Conservation (phyloP, 1,284 basidiomycete genomes). For the Ceratobasidium sp. region DNA sequence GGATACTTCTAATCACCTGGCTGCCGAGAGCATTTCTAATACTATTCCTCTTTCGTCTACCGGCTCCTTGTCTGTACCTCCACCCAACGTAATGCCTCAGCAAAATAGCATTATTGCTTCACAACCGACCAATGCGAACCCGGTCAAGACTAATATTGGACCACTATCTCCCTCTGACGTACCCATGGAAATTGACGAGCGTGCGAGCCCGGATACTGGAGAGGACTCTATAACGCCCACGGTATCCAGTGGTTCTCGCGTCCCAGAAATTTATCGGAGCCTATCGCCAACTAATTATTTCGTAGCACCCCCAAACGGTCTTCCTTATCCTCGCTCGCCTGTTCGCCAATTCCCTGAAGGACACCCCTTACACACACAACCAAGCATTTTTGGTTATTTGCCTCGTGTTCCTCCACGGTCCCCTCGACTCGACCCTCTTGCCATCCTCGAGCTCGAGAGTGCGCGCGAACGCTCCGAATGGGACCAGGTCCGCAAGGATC, state of each 20-base stretch:
- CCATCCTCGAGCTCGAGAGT: neutral
- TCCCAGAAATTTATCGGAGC: conserved; percentile 7
- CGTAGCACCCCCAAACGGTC: conserved; percentile 3
- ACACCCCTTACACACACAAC: conserved; percentile 1
- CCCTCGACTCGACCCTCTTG: conserved; percentile 9
- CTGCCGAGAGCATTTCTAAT: neutral
- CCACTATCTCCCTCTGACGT: neutral
- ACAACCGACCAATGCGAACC: no score
- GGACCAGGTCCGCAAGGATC: conserved; percentile 15
- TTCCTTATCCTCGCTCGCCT: conserved; percentile 26
- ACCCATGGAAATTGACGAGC: conserved; percentile 16
- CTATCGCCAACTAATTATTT: conserved; percentile 11
- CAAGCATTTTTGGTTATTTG: neutral
- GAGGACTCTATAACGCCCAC: neutral
- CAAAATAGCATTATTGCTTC: neutral
- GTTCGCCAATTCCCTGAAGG: neutral
- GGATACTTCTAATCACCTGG: neutral
- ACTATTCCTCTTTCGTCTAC: no score
- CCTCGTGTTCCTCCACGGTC: conserved; percentile 16
- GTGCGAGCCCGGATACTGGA: neutral
- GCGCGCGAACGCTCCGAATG: conserved; percentile 16
- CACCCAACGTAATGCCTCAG: neutral
- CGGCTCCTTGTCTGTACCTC: neutral
- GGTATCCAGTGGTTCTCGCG: neutral
- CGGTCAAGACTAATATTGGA: neutral